These are phyloP conservation scores for Zasmidium citrigriseum DNA, from an alignment of 2,329 filamentous ascomycete species.

Conservation along the genomic window DNA sequence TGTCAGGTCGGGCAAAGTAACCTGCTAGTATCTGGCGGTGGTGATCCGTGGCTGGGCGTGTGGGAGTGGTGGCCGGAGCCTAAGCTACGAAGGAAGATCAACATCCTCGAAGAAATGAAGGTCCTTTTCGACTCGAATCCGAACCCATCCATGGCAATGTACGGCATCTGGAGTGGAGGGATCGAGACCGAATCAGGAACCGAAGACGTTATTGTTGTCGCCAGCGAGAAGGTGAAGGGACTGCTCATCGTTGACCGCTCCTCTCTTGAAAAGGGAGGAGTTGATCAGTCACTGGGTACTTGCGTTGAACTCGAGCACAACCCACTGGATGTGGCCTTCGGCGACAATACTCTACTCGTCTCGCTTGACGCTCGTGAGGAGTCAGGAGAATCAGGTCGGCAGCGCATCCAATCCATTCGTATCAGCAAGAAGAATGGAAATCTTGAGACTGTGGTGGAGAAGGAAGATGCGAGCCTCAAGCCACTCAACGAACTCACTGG, in stretches of 20 bases:
- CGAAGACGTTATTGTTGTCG: slow-evolving; percentile 36
- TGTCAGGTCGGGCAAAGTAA: slow-evolving; percentile 62
- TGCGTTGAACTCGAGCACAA: not conserved
- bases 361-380: slow-evolving; percentile 12
- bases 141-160: slow-evolving; percentile 43
- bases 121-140: too few relatives aligned
- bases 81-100: slow-evolving; percentile 55
- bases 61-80: slow-evolving; percentile 86
- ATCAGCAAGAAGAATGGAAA: not conserved
- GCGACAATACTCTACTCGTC: slow-evolving; percentile 10
- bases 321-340: slow-evolving; percentile 14
- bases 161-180: slow-evolving; percentile 50
- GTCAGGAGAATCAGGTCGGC: not conserved
- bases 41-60: slow-evolving; percentile 73
- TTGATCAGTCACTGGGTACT: too few relatives aligned
- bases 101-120: slow-evolving; percentile 40
- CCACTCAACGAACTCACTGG: slow-evolving; percentile 22
- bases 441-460: not conserved
- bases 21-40: slow-evolving; percentile 82
- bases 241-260: slow-evolving; percentile 54
- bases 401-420: not conserved
- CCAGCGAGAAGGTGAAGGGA: slow-evolving; percentile 54
- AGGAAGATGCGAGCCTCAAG: not conserved
- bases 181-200: slow-evolving; percentile 5
- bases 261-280: not conserved